These are phyloP conservation scores for Biscutella laevigata DNA, from an alignment of 441 rosid species.

Conservation along the genomic window DNA sequence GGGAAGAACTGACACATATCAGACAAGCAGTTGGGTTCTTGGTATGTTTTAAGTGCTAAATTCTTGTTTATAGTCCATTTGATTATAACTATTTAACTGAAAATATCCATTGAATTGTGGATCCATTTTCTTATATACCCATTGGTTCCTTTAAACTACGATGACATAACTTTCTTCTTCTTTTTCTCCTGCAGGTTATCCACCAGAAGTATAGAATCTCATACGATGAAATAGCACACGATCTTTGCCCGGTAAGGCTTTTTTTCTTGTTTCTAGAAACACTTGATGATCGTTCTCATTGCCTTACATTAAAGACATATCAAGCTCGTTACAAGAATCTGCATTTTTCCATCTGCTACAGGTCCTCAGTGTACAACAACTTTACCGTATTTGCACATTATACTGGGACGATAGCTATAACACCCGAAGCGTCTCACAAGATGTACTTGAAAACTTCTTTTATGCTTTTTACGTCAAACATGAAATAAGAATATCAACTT, in stretches of 20 bases:
- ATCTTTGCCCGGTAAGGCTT: slow-evolving; percentile 64
- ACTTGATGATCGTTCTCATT: background rate
- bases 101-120: background rate
- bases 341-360: slow-evolving; percentile 25
- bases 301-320: slow-evolving; percentile 9
- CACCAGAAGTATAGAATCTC: slow-evolving; percentile 64
- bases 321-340: too few relatives aligned
- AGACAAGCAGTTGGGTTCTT: slow-evolving; percentile 76
- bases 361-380: slow-evolving; percentile 68
- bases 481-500: background rate
- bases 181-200: slow-evolving; percentile 49
- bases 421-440: slow-evolving; percentile 56
- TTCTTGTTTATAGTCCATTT: background rate
- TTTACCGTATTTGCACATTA: slow-evolving; percentile 69
- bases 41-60: slow-evolving; percentile 32
- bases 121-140: background rate
- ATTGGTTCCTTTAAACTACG: background rate
- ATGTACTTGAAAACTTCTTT: slow-evolving; percentile 44
- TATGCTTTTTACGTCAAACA: background rate
- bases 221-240: slow-evolving; percentile 60
- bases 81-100: background rate
- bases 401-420: slow-evolving; percentile 65
- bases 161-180: background rate
- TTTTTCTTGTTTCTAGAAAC: background rate
- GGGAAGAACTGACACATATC: too few relatives aligned